Evolutionary conservation across 1,284 basidiomycete species (phyloP).

Genomic region (Kalmanozyma brasiliensis): DNA sequence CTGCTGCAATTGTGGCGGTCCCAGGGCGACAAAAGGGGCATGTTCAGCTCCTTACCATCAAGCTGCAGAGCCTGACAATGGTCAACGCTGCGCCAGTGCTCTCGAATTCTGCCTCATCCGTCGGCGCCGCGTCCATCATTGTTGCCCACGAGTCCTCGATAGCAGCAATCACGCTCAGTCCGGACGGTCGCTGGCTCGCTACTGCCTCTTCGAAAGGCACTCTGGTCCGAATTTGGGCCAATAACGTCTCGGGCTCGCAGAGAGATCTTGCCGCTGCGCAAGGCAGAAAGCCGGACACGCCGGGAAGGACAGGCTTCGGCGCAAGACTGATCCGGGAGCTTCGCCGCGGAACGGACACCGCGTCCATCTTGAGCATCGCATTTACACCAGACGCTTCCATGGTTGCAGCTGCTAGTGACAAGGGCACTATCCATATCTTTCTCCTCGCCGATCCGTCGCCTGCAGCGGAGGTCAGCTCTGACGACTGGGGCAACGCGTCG

Average conservation of each 20-base stretch:
- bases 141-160: constrained; percentile 56
- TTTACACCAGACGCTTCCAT: constrained; percentile 49
- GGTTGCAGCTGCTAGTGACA: constrained; percentile 60
- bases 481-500: background rate
- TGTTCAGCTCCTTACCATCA: constrained; percentile 51
- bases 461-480: background rate
- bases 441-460: constrained; percentile 9
- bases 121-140: constrained; percentile 56
- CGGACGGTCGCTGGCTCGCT: constrained; percentile 39
- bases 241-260: constrained; percentile 7
- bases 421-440: constrained; percentile 62
- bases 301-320: constrained; percentile 38
- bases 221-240: constrained; percentile 57
- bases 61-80: background rate
- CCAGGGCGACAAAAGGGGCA: constrained; percentile 59
- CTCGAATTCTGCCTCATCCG: constrained; percentile 9
- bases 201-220: constrained; percentile 60
- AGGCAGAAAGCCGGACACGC: constrained; percentile 2
- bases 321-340: constrained; percentile 50
- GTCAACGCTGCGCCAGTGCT: background rate
- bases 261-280: background rate
- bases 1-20: constrained; percentile 42
- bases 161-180: constrained; percentile 46
- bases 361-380: constrained; percentile 54
- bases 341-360: constrained; percentile 56